Base-by-base conservation (phyloP, 192 early-diverging fungal genomes). In the Coemansia sp. region DNA sequence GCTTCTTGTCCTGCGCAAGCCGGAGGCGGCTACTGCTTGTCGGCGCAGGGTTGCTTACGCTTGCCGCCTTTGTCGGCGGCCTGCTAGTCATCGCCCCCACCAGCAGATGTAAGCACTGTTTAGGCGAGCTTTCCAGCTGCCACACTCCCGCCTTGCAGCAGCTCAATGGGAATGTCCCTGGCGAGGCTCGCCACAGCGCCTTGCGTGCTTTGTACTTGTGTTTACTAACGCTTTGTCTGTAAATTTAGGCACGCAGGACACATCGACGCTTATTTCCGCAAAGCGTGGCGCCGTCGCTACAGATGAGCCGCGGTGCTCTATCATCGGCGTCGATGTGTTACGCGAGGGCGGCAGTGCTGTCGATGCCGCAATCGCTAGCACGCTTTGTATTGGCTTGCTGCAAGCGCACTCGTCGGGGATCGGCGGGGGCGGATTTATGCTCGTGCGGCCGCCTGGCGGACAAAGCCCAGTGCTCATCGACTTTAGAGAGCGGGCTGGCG, bases 401-500 rank as follows among this genome's bases (percentile, higher is more conserved):
- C 92, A 97, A 69, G 89, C 85, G 43, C 95, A 94, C 78, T 90
- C 92, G 15, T 88, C 89, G 19, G 96, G 96, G 32, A 94, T 98
- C 56, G 95, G 96, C 40, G 95, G 96, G 10, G 96, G 96, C 29
- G 96, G 96, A 6, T 97, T 98, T 71, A 93, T 96, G 92, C 82
- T 94, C 8, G 84, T 96, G 10, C 87, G 93, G 32, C 68, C 82
- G 4, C 67, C 83, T 4, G 87, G 87, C 57, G 87, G 86, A 0
- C 73, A 77, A 27, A 69, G 62, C 0, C 72, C 83, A 1, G 88
- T 89, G 41, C 84, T 90, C 17, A 86, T 98, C 40, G 93, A 98
- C 70, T 98, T 97, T 60, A 81, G 96, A 24, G 96, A 98, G 71
- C 77, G 82, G 1, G 96, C 96, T 10, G 94, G 93, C 8, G 71